A percentile compares a stretch with the other conserved stretches of the same genome.
Conservation (phyloP, 2,329 filamentous ascomycete species). For the Pseudophaeomoniella oleicola region DNA sequence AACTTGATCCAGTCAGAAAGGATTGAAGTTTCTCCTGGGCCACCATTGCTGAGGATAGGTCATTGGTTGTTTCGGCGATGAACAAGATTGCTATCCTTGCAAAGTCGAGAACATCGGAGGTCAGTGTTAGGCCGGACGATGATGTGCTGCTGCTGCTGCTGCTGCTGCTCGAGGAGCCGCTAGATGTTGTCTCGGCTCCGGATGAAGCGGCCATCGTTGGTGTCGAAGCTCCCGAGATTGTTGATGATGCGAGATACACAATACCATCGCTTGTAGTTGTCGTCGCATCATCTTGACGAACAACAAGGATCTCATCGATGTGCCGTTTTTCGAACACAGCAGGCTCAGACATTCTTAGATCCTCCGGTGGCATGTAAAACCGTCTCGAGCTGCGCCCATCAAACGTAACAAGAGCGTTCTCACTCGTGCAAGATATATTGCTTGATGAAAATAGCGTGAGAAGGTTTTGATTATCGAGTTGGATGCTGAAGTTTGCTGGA, state of each 20-base stretch:
- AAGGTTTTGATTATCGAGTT: constrained; percentile 54
- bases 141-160: neutral
- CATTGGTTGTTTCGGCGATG: constrained; percentile 17
- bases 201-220: constrained; percentile 5
- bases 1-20: constrained; percentile 16
- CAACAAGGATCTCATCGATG: neutral
- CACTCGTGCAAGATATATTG: constrained; percentile 64
- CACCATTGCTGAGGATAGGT: constrained; percentile 15
- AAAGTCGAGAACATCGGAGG: constrained; percentile 10
- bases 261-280: neutral
- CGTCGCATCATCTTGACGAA: neutral
- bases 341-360: neutral
- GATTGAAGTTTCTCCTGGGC: constrained; percentile 16
- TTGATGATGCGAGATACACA: neutral
- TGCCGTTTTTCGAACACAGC: neutral
- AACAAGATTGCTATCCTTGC: constrained; percentile 14
- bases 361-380: constrained; percentile 10
- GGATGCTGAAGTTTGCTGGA: constrained; percentile 56
- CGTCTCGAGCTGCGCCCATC: constrained; percentile 33
- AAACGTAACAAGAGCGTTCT: constrained; percentile 83
- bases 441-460: constrained; percentile 61
- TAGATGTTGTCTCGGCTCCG: neutral
- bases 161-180: neutral
- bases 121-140: neutral
- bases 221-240: neutral